Percentiles rank a stretch among this genome's conserved stretches.
These are phyloP conservation scores for Jimgerdemannia flammicorona DNA, from an alignment of 192 early-diverging fungal genomes.

Conservation along the genomic window DNA sequence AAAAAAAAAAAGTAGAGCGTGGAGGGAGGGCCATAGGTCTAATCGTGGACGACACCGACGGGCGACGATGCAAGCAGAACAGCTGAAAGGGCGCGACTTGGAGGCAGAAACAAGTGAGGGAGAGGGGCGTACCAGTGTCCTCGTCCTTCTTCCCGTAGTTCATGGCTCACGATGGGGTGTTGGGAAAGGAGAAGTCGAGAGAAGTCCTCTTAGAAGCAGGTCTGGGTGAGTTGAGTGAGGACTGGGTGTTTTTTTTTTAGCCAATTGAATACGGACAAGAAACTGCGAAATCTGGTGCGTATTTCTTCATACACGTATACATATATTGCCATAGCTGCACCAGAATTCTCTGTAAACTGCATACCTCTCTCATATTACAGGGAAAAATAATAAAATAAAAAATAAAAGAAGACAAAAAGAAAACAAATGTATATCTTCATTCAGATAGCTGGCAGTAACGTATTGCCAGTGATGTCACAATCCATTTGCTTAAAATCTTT, in stretches of 20 bases:
- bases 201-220: not conserved
- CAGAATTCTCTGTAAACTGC: too few species aligned
- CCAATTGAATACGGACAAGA: not conserved
- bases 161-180: slow-evolving; percentile 27
- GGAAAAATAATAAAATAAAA: not conserved
- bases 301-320: too few species aligned
- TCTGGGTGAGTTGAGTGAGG: not conserved
- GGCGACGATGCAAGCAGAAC: too few species aligned
- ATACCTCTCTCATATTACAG: too few species aligned
- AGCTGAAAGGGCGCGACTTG: not conserved
- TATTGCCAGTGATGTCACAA: too few species aligned
- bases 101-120: not conserved
- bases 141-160: slow-evolving; percentile 67
- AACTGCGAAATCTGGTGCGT: too few species aligned
- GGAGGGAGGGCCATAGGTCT: not conserved
- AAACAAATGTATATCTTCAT: too few species aligned
- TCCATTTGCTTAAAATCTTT: too few species aligned
- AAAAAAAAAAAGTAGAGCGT: too few species aligned
- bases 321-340: too few species aligned
- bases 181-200: not conserved
- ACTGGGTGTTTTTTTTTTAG: not conserved
- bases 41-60: not conserved
- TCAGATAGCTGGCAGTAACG: too few species aligned
- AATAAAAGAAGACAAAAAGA: too few species aligned
- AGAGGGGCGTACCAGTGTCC: slow-evolving; percentile 49